Evolutionary conservation across 2,329 filamentous ascomycete genomes (phyloP).

Genomic region (Colletotrichum sp.): DNA sequence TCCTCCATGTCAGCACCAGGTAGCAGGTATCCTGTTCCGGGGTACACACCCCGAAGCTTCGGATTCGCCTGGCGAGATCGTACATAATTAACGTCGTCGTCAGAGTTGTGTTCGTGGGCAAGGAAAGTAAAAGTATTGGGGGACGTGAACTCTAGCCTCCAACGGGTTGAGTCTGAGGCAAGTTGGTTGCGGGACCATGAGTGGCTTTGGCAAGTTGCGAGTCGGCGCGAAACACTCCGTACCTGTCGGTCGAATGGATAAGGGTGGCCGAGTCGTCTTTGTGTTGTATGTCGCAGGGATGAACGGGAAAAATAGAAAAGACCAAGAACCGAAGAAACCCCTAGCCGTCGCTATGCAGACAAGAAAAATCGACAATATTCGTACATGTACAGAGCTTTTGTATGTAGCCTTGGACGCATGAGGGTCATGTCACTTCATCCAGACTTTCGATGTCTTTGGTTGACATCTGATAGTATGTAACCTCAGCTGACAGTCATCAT

Average conservation of each 20-base stretch:
- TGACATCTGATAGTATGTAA: background rate
- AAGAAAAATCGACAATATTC: slow-evolving; percentile 23
- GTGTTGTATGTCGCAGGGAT: slow-evolving; percentile 13
- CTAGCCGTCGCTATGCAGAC: slow-evolving; percentile 25
- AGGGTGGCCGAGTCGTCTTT: slow-evolving; percentile 2
- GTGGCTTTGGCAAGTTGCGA: background rate
- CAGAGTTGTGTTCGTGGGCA: background rate
- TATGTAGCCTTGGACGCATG: background rate
- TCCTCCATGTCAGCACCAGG: background rate
- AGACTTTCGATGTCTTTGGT: background rate
- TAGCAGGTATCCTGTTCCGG: background rate
- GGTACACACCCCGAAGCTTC: background rate
- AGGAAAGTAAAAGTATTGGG: background rate
- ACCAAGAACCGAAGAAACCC: background rate
- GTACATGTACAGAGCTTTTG: slow-evolving; percentile 23
- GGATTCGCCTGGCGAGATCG: background rate
- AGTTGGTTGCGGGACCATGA: background rate
- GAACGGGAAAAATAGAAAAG: background rate
- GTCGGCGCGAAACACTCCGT: background rate
- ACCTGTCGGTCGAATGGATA: background rate
- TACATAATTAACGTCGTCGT: slow-evolving; percentile 6
- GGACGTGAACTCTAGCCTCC: background rate
- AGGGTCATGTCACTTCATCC: background rate
- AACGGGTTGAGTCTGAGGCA: background rate
- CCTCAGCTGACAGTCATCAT: slow-evolving; percentile 67